Evolutionary conservation across 495 filamentous ascomycete genomes (phyloP).

Genomic region (Talaromyces thailandensis): DNA sequence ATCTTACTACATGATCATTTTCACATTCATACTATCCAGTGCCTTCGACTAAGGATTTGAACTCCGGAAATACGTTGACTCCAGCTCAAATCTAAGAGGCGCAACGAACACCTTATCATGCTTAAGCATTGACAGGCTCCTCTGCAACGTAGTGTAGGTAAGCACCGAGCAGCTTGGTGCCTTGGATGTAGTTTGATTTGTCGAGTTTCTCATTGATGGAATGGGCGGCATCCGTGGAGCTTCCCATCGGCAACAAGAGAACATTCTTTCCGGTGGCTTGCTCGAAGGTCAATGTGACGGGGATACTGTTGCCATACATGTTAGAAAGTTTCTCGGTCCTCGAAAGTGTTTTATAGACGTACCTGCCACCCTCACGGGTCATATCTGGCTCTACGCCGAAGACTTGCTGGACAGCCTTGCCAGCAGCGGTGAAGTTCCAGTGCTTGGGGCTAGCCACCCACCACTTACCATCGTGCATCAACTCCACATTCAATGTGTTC

Average conservation of each 20-base stretch:
- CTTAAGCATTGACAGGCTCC: conserved; percentile 46
- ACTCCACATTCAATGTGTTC: conserved; percentile 72
- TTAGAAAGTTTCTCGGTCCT: background rate
- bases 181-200: conserved; percentile 94
- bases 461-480: conserved; percentile 91
- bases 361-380: conserved; percentile 91
- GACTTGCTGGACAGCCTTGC: conserved; percentile 86
- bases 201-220: conserved; percentile 98
- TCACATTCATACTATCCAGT: background rate
- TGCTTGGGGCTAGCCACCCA: conserved; percentile 96
- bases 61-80: background rate
- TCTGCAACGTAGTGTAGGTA: conserved; percentile 96
- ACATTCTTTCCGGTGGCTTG: conserved; percentile 99
- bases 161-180: conserved; percentile 89
- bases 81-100: background rate
- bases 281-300: conserved; percentile 94
- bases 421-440: conserved; percentile 93
- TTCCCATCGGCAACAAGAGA: conserved; percentile 90
- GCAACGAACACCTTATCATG: background rate
- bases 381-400: conserved; percentile 90
- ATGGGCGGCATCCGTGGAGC: conserved; percentile 91
- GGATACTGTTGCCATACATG: conserved; percentile 52
- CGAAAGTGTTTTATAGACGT: conserved; percentile 15
- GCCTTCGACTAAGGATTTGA: background rate
- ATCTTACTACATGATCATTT: background rate